These are phyloP conservation scores for Phytophthora aleatoria DNA, from an alignment of 352 stramenopile genomes.

Conservation along the genomic window DNA sequence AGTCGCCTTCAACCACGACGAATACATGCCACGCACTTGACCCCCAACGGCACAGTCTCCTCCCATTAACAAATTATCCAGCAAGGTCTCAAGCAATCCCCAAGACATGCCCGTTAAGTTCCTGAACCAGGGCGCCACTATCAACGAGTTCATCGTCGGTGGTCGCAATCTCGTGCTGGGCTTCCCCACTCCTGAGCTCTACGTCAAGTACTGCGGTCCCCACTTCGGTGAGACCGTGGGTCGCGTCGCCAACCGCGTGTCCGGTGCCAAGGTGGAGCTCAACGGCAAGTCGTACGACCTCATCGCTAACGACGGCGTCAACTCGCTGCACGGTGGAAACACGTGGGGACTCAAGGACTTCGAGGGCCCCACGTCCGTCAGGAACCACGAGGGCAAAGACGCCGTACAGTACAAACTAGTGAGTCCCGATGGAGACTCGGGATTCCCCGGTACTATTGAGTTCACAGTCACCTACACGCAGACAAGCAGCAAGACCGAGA, in stretches of 20 bases:
- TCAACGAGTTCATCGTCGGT: slow-evolving; percentile 31
- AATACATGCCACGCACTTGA: slow-evolving; percentile 13
- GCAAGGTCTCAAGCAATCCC: slow-evolving; percentile 8
- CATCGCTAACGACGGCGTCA: slow-evolving; percentile 32
- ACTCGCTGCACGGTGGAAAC: slow-evolving; percentile 35
- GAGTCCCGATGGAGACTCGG: slow-evolving; percentile 31
- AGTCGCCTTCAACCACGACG: slow-evolving; percentile 26
- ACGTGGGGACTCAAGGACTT: slow-evolving; percentile 34
- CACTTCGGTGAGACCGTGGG: slow-evolving; percentile 36
- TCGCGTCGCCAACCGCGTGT: slow-evolving; percentile 31
- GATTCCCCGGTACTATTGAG: slow-evolving; percentile 32
- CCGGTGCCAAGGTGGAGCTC: slow-evolving; percentile 29
- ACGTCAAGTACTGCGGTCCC: slow-evolving; percentile 31
- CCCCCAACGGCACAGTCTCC: not conserved
- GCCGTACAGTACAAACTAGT: slow-evolving; percentile 31
- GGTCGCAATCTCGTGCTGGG: slow-evolving; percentile 37
- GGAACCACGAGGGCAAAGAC: slow-evolving; percentile 30
- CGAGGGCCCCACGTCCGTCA: slow-evolving; percentile 17
- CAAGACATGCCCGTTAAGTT: slow-evolving; percentile 27
- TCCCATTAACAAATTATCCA: slow-evolving; percentile 24
- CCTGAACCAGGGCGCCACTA: slow-evolving; percentile 35
- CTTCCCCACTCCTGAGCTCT: slow-evolving; percentile 33
- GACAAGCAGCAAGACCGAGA: slow-evolving; percentile 23
- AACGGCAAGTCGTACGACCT: slow-evolving; percentile 36
- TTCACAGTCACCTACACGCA: slow-evolving; percentile 33